Evolutionary conservation across 306 rosid species (phyloP).

Genomic region (Geum urbanum): DNA sequence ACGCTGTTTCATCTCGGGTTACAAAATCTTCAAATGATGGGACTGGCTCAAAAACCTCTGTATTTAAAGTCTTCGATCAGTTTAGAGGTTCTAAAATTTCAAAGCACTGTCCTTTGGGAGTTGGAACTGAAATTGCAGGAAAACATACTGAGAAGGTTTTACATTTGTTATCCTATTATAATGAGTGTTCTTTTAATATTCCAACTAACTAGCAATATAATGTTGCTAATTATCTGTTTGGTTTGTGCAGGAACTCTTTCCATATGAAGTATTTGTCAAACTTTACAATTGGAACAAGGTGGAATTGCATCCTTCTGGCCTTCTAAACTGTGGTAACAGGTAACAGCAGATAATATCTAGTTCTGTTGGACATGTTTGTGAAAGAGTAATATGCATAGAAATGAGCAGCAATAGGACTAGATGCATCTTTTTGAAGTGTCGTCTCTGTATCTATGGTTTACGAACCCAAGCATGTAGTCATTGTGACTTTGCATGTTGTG

Average conservation of each 20-base stretch:
- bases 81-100: constrained; percentile 68
- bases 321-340: constrained; percentile 92
- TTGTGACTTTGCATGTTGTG: constrained; percentile 7
- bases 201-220: constrained; percentile 14
- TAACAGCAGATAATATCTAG: constrained; percentile 29
- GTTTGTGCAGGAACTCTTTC: constrained; percentile 60
- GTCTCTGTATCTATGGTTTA: constrained; percentile 8
- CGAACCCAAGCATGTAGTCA: constrained; percentile 10
- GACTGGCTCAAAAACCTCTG: constrained; percentile 67
- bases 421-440: constrained; percentile 8
- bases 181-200: constrained; percentile 3
- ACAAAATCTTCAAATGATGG: constrained; percentile 46
- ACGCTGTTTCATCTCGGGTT: constrained; percentile 41
- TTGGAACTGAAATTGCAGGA: constrained; percentile 51
- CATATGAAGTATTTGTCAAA: constrained; percentile 74
- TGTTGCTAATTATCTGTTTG: constrained; percentile 9
- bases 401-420: constrained; percentile 11
- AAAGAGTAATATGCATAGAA: constrained; percentile 7
- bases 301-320: constrained; percentile 77
- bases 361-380: constrained; percentile 1
- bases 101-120: constrained; percentile 34
- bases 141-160: constrained; percentile 67
- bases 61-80: constrained; percentile 76
- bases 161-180: constrained; percentile 4
- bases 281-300: constrained; percentile 67